Evolutionary conservation across 176 grass and related monocot genomes (phyloP).

Genomic region (Elaeis guineensis): DNA sequence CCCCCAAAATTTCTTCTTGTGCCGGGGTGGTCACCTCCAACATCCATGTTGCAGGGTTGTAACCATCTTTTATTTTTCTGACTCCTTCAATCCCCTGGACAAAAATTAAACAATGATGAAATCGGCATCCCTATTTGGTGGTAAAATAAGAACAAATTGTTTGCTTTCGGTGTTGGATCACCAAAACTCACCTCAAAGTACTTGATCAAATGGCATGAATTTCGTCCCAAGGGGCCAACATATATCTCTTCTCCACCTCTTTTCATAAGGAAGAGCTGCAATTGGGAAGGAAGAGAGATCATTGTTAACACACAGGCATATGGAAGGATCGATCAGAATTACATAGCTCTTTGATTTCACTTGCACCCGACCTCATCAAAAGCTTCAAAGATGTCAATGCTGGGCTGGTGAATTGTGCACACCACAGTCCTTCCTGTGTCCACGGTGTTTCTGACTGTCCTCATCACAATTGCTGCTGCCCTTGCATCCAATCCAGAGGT

Average conservation of each 20-base stretch:
- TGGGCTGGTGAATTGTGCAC: slow-evolving; percentile 92
- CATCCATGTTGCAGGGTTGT: slow-evolving; percentile 97
- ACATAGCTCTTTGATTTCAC: neutral
- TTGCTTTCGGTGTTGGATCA: slow-evolving; percentile 1
- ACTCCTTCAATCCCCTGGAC: slow-evolving; percentile 66
- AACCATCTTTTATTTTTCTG: slow-evolving; percentile 81
- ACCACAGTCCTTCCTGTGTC: slow-evolving; percentile 89
- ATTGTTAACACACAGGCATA: neutral
- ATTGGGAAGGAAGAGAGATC: slow-evolving; percentile 21
- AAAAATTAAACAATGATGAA: no score
- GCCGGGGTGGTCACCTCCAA: slow-evolving; percentile 60
- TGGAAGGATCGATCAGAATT: neutral
- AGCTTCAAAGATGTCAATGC: slow-evolving; percentile 95
- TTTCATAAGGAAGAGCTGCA: slow-evolving; percentile 95
- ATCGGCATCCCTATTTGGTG: no score
- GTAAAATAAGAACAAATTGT: neutral
- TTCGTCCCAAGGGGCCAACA: slow-evolving; percentile 63
- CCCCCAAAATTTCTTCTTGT: slow-evolving; percentile 67
- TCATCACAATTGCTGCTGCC: slow-evolving; percentile 92
- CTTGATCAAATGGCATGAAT: slow-evolving; percentile 67
- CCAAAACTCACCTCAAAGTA: slow-evolving; percentile 74
- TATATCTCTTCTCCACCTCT: slow-evolving; percentile 88
- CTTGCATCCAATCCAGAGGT: slow-evolving; percentile 87
- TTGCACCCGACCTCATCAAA: slow-evolving; percentile 60
- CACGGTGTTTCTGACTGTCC: slow-evolving; percentile 77